Evolutionary conservation across 305 asterid genomes (phyloP).

Genomic region (Caryopteris hybrid): DNA sequence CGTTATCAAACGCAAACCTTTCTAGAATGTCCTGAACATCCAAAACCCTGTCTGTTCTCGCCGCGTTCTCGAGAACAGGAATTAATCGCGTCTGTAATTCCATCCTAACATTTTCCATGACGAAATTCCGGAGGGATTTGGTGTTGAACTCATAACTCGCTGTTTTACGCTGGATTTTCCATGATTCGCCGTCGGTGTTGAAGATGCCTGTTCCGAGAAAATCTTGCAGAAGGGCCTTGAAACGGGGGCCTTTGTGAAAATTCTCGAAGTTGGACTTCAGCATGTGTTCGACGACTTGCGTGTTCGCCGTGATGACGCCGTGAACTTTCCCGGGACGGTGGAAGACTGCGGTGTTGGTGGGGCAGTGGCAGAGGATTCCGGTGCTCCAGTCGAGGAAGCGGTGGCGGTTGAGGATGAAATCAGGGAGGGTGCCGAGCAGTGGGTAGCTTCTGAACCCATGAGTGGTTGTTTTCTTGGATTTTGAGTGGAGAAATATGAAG

Average conservation of each 20-base stretch:
- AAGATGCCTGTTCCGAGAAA: conserved; percentile 62
- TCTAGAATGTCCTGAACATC: conserved; percentile 66
- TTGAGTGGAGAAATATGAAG: conserved; percentile 16
- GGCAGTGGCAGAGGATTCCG: conserved; percentile 37
- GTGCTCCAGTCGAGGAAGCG: conserved; percentile 73
- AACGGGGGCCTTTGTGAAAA: conserved; percentile 64
- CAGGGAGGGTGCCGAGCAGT: conserved; percentile 65
- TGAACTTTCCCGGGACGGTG: conserved; percentile 63
- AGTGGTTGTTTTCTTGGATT: conserved; percentile 10
- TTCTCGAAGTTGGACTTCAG: conserved; percentile 58
- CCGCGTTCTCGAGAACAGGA: conserved; percentile 42
- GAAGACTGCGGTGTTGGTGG: conserved; percentile 51
- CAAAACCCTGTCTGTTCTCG: conserved; percentile 8
- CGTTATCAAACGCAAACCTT: conserved; percentile 63
- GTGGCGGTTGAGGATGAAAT: conserved; percentile 62
- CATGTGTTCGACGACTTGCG: conserved; percentile 55
- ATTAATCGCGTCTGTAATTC: conserved; percentile 42
- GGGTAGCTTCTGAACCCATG: conserved; percentile 56
- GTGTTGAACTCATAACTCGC: conserved; percentile 78
- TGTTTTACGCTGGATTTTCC: conserved; percentile 62
- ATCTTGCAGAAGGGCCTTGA: conserved; percentile 44
- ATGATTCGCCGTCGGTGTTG: conserved; percentile 48
- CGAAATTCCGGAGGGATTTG: conserved; percentile 61
- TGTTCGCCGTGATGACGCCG: conserved; percentile 68
- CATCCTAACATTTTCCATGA: conserved; percentile 42